Evolutionary conservation across 2,329 filamentous ascomycete genomes (phyloP).

Genomic region (Coniochaeta sp.): DNA sequence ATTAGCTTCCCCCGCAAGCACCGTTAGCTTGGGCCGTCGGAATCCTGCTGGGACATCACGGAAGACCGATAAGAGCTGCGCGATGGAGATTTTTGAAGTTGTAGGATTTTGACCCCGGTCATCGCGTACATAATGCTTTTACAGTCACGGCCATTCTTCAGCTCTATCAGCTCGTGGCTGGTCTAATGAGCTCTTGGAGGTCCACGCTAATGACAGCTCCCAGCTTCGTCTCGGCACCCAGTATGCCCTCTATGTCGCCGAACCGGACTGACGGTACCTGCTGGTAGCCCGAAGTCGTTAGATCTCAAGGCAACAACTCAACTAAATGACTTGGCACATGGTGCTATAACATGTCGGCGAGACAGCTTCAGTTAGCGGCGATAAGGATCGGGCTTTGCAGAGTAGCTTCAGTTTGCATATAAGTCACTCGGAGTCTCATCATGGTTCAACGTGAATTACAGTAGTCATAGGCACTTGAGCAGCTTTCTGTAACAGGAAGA

Average conservation of each 20-base stretch:
- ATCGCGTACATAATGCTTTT: background rate
- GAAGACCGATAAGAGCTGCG: background rate
- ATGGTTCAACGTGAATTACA: background rate
- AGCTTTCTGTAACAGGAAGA: background rate
- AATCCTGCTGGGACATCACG: background rate
- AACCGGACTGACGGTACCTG: background rate
- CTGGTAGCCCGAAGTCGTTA: background rate
- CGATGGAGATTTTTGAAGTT: background rate
- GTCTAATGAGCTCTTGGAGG: background rate
- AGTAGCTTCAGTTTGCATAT: background rate
- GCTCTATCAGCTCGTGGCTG: background rate
- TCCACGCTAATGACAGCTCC: background rate
- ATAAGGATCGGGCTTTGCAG: background rate
- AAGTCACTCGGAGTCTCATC: background rate
- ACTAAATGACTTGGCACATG: background rate
- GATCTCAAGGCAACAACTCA: background rate
- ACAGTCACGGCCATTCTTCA: background rate
- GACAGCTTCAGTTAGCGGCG: background rate
- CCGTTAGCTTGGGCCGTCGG: background rate
- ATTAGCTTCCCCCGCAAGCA: background rate
- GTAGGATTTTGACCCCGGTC: background rate
- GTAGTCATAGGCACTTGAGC: background rate
- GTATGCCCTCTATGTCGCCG: background rate
- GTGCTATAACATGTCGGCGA: background rate
- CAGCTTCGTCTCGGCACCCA: background rate